These are phyloP conservation scores for Fusarium sp. DNA, from an alignment of 2,329 filamentous ascomycete genomes.

Conservation along the genomic window DNA sequence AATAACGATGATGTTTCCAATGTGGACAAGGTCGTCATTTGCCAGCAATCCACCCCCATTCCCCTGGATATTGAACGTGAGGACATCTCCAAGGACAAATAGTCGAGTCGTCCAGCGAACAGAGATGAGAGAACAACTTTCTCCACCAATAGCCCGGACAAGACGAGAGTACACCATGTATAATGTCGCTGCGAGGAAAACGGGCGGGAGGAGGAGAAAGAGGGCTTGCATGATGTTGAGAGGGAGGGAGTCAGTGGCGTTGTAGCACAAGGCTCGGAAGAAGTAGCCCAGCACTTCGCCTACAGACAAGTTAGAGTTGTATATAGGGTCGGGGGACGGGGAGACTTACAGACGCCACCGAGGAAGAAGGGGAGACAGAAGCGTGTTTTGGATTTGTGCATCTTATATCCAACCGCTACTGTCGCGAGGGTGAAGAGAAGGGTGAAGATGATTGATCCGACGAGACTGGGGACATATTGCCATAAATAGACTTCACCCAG, in stretches of 20 bases:
- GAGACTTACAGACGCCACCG: conserved; percentile 55
- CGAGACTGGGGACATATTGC: conserved; percentile 53
- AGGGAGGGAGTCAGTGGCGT: conserved; percentile 5
- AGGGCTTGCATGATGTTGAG: conserved; percentile 29
- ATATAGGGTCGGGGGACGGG: accelerated
- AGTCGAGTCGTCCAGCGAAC: conserved; percentile 15
- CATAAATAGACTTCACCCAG: conserved; percentile 26
- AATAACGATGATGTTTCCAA: conserved; percentile 13
- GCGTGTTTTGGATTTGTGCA: conserved; percentile 55
- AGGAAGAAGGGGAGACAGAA: conserved; percentile 58
- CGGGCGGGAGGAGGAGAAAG: conserved; percentile 16
- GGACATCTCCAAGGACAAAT: conserved; percentile 20
- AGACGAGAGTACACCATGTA: conserved; percentile 33
- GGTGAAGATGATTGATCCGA: conserved; percentile 55
- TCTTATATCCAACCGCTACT: conserved; percentile 50
- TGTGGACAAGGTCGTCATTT: not conserved
- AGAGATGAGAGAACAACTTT: conserved; percentile 2
- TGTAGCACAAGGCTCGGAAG: conserved; percentile 13
- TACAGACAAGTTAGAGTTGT: not conserved
- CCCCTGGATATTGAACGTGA: conserved; percentile 19
- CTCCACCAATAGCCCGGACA: not conserved
- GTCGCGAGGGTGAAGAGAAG: conserved; percentile 55
- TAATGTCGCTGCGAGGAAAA: conserved; percentile 28
- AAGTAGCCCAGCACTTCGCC: conserved; percentile 25
- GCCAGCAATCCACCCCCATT: conserved; percentile 18